These are phyloP conservation scores for Fraxinus excelsior DNA, from an alignment of 257 asterid species.

Conservation along the genomic window DNA sequence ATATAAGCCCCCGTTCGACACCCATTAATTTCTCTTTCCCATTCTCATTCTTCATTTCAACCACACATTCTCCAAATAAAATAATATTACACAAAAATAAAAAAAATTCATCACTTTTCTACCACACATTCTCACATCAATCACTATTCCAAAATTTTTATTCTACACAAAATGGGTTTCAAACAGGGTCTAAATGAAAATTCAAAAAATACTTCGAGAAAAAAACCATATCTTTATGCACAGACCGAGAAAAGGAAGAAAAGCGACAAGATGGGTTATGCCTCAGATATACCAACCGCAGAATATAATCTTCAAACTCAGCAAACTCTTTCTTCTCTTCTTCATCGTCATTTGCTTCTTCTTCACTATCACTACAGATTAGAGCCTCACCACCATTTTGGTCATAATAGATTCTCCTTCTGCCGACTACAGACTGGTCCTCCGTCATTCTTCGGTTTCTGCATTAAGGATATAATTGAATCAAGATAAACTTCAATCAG, in stretches of 20 bases:
- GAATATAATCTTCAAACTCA: constrained; percentile 81
- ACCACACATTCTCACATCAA: too few species aligned
- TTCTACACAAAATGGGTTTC: too few species aligned
- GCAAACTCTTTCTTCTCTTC: constrained; percentile 87
- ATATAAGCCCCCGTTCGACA: too few species aligned
- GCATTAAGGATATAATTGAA: constrained; percentile 23
- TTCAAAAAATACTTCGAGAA: background rate
- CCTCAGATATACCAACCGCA: constrained; percentile 66
- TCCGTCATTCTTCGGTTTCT: constrained; percentile 97
- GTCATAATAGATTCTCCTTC: constrained; percentile 95
- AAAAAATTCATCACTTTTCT: too few species aligned
- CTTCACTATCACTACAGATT: constrained; percentile 96
- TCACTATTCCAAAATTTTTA: too few species aligned
- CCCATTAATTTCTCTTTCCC: too few species aligned
- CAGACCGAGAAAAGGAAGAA: background rate
- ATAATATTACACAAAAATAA: too few species aligned
- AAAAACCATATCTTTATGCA: background rate
- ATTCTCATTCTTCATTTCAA: too few species aligned
- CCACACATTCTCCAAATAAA: too few species aligned
- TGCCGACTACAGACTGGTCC: constrained; percentile 94
- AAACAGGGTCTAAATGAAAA: too few species aligned
- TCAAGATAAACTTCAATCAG: background rate
- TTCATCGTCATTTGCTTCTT: constrained; percentile 74
- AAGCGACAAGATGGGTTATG: background rate
- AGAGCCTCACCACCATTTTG: constrained; percentile 93